Evolutionary conservation across 2,329 filamentous ascomycete genomes (phyloP), one percentile per base, ranked within the genome.

Genomic region (Xylariomycetidae sp.): DNA sequence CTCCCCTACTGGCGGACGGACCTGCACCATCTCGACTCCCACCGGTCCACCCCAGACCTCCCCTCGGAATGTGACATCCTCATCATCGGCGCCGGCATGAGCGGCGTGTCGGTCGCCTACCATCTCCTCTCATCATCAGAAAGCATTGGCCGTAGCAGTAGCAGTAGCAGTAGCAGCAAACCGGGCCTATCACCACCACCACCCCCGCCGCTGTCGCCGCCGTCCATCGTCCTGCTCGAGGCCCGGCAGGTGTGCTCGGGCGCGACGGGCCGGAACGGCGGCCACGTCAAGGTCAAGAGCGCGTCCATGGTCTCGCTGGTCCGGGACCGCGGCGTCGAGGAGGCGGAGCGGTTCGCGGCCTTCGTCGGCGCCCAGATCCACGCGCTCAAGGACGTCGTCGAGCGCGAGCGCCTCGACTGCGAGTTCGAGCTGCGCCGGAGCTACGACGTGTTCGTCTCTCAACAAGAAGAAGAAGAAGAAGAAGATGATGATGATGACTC

Each of bases 351-450:
- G 6, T n/a, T 39, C 6, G 16, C 25, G 3, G 34, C 32, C 12
- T 36, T 28, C 8, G 31, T 37, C 5, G 17, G 25, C 14, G 40
- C 33, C 12, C 34, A 37, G 6, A 37, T 45, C 26, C 23, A 37
- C 27, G 33, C 33, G 16, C 33, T 41, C 15, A 40, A 37, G 22
- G 26, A 30, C 13, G 16, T 40, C n/a, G 40, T 45, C 6, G 37
- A 43, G 31, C 27, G 22, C 29, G 40, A 45, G 27, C 13, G 25
- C 10, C 34, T 43, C 6, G 35, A 45, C 25, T 43, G 40, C 31
- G 42, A 43, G 25, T 41, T 45, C 30, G 40, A 43, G 37, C 35
- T 45, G 20, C 37, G 40, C 18, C 37, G 42, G n/a, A 39, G 30
- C 22, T 43, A 33, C 16, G 40, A 45, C 22, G 33, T 36, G 11